Conservation (phyloP, 2,329 filamentous ascomycete genomes). For the Alternaria sp. region DNA sequence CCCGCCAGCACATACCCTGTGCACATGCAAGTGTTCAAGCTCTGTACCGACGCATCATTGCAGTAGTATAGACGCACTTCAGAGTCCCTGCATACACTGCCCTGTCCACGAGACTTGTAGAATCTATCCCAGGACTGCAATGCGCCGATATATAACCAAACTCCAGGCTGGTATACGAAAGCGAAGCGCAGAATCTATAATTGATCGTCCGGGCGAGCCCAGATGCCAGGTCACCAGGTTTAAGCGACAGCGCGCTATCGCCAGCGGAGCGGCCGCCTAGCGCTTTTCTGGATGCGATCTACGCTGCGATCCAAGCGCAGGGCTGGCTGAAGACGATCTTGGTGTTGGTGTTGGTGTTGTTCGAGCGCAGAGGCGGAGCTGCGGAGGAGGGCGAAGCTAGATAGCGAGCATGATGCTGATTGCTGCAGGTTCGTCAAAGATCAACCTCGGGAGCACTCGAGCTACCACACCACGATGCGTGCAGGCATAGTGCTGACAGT, state of each 20-base stretch:
- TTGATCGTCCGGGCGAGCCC: neutral
- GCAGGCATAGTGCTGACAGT: neutral
- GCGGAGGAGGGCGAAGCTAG: neutral
- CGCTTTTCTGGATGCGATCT: neutral
- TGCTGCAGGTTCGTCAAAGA: neutral
- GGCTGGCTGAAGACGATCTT: slow-evolving; percentile 4
- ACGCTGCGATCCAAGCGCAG: neutral
- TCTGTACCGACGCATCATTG: neutral
- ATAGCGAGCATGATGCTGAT: neutral
- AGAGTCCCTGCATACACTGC: neutral
- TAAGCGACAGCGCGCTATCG: slow-evolving; percentile 1
- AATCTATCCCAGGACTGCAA: neutral
- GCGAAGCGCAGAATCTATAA: neutral
- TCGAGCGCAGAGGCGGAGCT: neutral
- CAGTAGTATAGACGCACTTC: neutral
- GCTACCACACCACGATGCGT: neutral
- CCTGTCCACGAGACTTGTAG: neutral
- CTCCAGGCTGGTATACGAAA: neutral
- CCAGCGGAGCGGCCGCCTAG: neutral
- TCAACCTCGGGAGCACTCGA: neutral
- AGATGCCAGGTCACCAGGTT: neutral
- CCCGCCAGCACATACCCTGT: neutral
- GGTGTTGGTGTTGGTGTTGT: neutral
- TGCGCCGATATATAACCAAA: neutral
- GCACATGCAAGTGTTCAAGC: neutral